Conservation (phyloP, 331 rosid genomes). For the Dryas integrifolia region DNA sequence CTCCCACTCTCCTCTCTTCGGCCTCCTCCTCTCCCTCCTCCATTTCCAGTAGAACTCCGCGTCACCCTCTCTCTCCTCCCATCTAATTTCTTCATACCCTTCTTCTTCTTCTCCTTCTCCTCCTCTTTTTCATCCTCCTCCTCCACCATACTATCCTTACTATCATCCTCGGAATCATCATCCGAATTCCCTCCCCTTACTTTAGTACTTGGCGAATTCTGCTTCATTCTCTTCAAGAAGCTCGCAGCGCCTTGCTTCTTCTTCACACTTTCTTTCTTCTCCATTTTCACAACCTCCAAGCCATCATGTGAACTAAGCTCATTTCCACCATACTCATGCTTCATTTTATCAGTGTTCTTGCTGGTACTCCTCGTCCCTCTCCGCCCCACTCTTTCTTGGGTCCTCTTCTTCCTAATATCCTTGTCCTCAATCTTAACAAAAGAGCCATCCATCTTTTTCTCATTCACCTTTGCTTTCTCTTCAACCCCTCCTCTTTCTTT, state of each 20-base stretch:
- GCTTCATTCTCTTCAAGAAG: slow-evolving; percentile 50
- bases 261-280: slow-evolving; percentile 36
- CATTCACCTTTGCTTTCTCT: slow-evolving; percentile 18
- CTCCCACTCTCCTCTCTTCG: slow-evolving; percentile 18
- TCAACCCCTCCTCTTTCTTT: slow-evolving; percentile 18
- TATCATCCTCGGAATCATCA: slow-evolving; percentile 23
- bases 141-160: slow-evolving; percentile 17
- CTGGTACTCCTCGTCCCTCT: slow-evolving; percentile 18
- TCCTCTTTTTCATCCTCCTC: slow-evolving; percentile 7
- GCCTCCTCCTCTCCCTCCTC: slow-evolving; percentile 18
- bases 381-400: slow-evolving; percentile 21
- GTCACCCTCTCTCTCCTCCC: slow-evolving; percentile 32
- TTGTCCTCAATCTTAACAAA: slow-evolving; percentile 28
- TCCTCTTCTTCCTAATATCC: slow-evolving; percentile 34
- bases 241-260: slow-evolving; percentile 47
- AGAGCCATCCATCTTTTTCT: slow-evolving; percentile 19
- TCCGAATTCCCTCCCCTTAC: slow-evolving; percentile 1
- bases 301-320: slow-evolving; percentile 43
- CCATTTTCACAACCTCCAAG: slow-evolving; percentile 30
- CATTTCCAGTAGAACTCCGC: slow-evolving; percentile 13
- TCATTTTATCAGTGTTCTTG: slow-evolving; percentile 10
- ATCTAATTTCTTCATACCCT: slow-evolving; percentile 11
- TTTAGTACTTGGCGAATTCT: slow-evolving; percentile 28
- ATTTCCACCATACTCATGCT: slow-evolving; percentile 38
- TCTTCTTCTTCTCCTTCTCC: slow-evolving; percentile 11